A percentile compares a stretch with the other conserved stretches of the same genome.
Conservation (phyloP, 148 eudicot genomes). For the Silene uniflora region DNA sequence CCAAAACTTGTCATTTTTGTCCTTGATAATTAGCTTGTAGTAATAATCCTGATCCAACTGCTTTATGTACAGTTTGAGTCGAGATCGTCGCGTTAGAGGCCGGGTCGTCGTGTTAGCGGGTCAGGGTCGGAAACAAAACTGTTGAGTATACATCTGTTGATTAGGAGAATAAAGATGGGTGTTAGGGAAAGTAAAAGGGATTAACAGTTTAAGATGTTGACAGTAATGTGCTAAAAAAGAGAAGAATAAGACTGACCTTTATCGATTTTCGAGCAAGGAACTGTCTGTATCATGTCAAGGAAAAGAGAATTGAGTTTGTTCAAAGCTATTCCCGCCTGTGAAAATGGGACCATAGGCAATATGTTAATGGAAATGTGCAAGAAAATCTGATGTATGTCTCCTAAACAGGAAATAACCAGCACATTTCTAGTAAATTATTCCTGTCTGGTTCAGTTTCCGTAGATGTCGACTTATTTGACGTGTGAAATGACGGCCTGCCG, state of each 20-base stretch:
- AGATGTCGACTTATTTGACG: neutral
- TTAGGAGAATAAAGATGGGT: constrained; percentile 7
- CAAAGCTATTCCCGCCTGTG: constrained; percentile 43
- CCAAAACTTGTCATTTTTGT: constrained; percentile 15
- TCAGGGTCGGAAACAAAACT: constrained; percentile 21
- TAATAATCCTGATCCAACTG: constrained; percentile 11
- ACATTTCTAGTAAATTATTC: neutral
- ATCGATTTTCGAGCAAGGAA: constrained; percentile 42
- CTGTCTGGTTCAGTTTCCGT: neutral
- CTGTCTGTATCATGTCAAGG: constrained; percentile 52
- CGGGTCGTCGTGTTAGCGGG: too few relatives aligned
- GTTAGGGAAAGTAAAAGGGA: constrained; percentile 19
- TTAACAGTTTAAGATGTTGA: constrained; percentile 1
- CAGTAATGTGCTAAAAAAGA: constrained; percentile 18
- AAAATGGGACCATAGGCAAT: constrained; percentile 39
- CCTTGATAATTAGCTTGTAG: neutral
- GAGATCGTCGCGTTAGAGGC: constrained; percentile 22
- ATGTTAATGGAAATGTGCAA: constrained; percentile 27
- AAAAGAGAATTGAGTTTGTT: constrained; percentile 33
- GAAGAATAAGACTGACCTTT: constrained; percentile 42
- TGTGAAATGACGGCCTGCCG: neutral
- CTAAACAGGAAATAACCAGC: constrained; percentile 12
- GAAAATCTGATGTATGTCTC: constrained; percentile 24
- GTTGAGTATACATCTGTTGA: constrained; percentile 46
- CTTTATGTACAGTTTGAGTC: constrained; percentile 26